phyloP scores from a whole-genome alignment of 2,329 filamentous ascomycete genomes.

The Arthrobotrys pseudoclavata region DNA sequence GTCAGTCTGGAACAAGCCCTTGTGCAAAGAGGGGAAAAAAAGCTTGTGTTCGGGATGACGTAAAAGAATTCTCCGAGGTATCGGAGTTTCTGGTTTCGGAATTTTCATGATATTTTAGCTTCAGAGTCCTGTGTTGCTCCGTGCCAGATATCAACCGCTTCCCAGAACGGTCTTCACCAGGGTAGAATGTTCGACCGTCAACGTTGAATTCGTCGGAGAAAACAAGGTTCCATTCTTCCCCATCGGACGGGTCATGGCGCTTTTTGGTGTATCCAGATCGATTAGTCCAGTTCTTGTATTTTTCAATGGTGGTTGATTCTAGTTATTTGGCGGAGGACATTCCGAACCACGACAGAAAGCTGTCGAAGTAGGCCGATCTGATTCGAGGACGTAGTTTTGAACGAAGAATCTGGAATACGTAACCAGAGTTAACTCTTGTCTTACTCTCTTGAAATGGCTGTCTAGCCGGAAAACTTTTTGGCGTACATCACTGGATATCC shows the following conservation, averaged over 20 bases:
- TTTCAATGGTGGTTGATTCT: constrained; percentile 68
- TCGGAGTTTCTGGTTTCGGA: constrained; percentile 14
- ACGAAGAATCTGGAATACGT: constrained; percentile 46
- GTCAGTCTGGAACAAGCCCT: constrained; percentile 54
- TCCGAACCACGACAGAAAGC: constrained; percentile 67
- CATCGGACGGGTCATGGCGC: constrained; percentile 73
- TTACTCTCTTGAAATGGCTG: background rate
- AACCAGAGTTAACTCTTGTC: constrained; percentile 15
- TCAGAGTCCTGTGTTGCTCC: constrained; percentile 69
- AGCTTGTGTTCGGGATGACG: background rate
- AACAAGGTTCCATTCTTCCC: constrained; percentile 75
- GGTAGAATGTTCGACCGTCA: constrained; percentile 77
- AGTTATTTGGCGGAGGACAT: constrained; percentile 70
- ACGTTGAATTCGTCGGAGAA: constrained; percentile 81
- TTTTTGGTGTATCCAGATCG: constrained; percentile 76
- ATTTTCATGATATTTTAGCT: constrained; percentile 7
- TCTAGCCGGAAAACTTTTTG: background rate
- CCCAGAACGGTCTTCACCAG: constrained; percentile 78
- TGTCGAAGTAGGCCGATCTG: background rate
- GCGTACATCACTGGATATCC: constrained; percentile 78
- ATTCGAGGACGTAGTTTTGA: constrained; percentile 43
- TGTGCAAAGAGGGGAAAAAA: constrained; percentile 3
- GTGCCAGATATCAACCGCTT: constrained; percentile 66
- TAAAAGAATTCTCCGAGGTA: constrained; percentile 65
- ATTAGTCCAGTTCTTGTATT: constrained; percentile 75